A percentile compares a stretch with the other conserved stretches of the same genome.
These are phyloP conservation scores for Phytophthora agathidicida DNA, from an alignment of 352 stramenopile species.

Conservation along the genomic window DNA sequence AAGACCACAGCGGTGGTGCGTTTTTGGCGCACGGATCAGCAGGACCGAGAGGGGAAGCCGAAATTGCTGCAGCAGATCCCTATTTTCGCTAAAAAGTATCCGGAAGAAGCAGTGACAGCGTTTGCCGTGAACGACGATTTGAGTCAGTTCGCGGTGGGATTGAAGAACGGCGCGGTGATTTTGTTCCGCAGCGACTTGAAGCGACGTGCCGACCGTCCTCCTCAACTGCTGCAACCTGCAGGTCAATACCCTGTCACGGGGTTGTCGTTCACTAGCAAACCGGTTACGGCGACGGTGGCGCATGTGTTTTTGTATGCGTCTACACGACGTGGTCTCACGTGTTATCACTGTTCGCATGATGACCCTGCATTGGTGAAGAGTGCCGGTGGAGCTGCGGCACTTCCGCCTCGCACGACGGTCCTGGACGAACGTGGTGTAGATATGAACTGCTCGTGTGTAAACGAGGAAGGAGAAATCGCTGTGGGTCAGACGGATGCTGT, in stretches of 20 bases:
- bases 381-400: conserved; percentile 56
- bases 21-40: conserved; percentile 89
- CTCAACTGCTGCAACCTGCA: conserved; percentile 77
- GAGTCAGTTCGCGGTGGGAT: conserved; percentile 77
- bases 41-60: conserved; percentile 84
- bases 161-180: conserved; percentile 88
- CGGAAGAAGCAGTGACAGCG: conserved; percentile 85
- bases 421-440: conserved; percentile 86
- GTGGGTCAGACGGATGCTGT: conserved; percentile 86
- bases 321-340: conserved; percentile 78
- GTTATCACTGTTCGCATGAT: conserved; percentile 87
- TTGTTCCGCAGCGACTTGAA: conserved; percentile 84
- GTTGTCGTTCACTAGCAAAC: conserved; percentile 82
- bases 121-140: conserved; percentile 88
- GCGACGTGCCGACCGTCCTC: conserved; percentile 67
- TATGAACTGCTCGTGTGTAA: conserved; percentile 82
- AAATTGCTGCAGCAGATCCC: conserved; percentile 88
- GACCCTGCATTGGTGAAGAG: conserved; percentile 79
- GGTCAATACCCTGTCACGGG: conserved; percentile 82
- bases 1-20: conserved; percentile 80
- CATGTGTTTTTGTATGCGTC: conserved; percentile 85
- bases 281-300: conserved; percentile 58
- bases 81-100: conserved; percentile 89
- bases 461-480: conserved; percentile 84
- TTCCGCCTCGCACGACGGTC: conserved; percentile 76